Conservation (phyloP, 495 filamentous ascomycete species). For the Cercophora sp. region DNA sequence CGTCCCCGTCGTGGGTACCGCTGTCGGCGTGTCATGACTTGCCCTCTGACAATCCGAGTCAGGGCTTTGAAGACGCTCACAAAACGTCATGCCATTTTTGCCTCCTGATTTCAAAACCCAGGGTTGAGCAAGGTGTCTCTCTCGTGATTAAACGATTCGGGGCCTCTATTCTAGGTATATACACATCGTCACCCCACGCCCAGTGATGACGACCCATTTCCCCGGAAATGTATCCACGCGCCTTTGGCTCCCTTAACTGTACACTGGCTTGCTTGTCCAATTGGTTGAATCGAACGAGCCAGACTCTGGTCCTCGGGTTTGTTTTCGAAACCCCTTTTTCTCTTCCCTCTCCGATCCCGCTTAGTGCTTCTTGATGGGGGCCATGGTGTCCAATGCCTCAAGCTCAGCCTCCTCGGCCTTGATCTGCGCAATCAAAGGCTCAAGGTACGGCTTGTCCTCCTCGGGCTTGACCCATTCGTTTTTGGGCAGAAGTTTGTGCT, state of each 20-base stretch:
- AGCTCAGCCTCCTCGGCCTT: slow-evolving; percentile 78
- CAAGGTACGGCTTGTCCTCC: slow-evolving; percentile 36
- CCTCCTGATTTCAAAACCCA: too few relatives aligned
- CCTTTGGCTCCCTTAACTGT: not conserved
- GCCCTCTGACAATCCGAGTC: too few relatives aligned
- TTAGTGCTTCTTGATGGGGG: slow-evolving; percentile 55
- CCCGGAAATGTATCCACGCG: not conserved
- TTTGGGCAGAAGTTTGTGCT: slow-evolving; percentile 78
- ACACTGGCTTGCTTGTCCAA: not conserved
- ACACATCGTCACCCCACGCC: not conserved
- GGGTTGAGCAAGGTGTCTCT: too few relatives aligned
- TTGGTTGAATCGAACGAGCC: too few relatives aligned
- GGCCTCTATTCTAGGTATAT: slow-evolving; percentile 9
- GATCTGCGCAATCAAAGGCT: slow-evolving; percentile 25
- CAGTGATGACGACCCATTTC: not conserved
- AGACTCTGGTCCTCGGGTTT: not conserved
- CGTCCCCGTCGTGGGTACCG: too few relatives aligned
- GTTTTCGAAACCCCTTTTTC: not conserved
- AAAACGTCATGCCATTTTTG: too few relatives aligned
- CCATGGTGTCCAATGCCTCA: slow-evolving; percentile 75
- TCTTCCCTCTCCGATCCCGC: too few relatives aligned
- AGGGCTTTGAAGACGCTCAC: too few relatives aligned
- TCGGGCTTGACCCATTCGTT: slow-evolving; percentile 65
- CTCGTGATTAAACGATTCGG: slow-evolving; percentile 2
- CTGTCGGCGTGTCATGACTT: too few relatives aligned